Evolutionary conservation across 2,329 filamentous ascomycete species (phyloP).

Genomic region (Pseudofabraea citricarpa): DNA sequence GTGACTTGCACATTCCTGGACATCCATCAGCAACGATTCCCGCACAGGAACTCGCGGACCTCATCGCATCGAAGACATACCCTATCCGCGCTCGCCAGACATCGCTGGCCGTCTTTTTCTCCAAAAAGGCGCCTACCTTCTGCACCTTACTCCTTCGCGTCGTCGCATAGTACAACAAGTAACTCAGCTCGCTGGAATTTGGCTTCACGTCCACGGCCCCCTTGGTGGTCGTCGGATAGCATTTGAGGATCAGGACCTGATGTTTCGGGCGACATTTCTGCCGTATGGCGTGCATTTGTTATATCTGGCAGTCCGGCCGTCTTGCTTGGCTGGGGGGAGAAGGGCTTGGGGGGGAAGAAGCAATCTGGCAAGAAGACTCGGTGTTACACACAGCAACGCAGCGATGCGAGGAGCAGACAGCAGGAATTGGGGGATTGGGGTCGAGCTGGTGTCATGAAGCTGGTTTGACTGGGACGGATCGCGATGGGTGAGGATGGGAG

Average conservation of each 20-base stretch:
- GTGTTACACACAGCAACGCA: not conserved
- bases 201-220: slow-evolving; percentile 89
- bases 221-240: slow-evolving; percentile 90
- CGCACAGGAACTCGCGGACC: not conserved
- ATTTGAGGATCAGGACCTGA: slow-evolving; percentile 92
- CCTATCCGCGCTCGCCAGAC: slow-evolving; percentile 85
- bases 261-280: slow-evolving; percentile 84
- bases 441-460: not conserved
- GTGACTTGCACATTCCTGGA: slow-evolving; percentile 87
- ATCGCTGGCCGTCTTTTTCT: slow-evolving; percentile 89
- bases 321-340: not conserved
- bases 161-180: slow-evolving; percentile 93
- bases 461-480: not conserved
- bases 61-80: slow-evolving; percentile 43
- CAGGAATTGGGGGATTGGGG: not conserved
- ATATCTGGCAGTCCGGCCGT: slow-evolving; percentile 6
- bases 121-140: slow-evolving; percentile 91
- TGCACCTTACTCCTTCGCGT: slow-evolving; percentile 92
- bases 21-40: slow-evolving; percentile 12
- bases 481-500: not conserved
- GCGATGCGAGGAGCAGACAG: not conserved
- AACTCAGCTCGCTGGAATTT: slow-evolving; percentile 94
- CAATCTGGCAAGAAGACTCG: slow-evolving; percentile 1
- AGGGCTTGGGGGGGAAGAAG: slow-evolving; percentile 1
- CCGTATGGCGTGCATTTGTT: slow-evolving; percentile 58